Percentiles rank a stretch among this genome's conserved stretches.
These are phyloP conservation scores for Alisma plantagoaquatica DNA, from an alignment of 106 monocot species.

Conservation along the genomic window DNA sequence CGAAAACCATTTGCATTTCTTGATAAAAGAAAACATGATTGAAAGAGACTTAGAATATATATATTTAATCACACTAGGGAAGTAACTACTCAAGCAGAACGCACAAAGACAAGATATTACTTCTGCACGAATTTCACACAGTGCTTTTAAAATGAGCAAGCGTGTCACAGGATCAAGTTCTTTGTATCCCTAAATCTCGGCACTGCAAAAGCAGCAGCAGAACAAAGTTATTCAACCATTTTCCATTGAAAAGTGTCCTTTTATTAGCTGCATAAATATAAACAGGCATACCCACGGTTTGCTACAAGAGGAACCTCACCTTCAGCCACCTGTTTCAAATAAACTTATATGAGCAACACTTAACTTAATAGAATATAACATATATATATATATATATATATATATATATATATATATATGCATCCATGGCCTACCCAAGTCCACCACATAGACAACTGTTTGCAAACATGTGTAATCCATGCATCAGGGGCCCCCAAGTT, in stretches of 20 bases:
- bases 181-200: conserved; percentile 59
- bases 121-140: conserved; percentile 94
- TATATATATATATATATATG: no score
- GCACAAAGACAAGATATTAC: conserved; percentile 20
- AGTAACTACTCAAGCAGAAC: neutral
- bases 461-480: neutral
- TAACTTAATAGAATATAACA: neutral
- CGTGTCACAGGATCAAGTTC: conserved; percentile 61
- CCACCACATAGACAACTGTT: neutral
- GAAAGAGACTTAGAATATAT: no score
- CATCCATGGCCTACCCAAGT: neutral
- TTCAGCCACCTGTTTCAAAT: neutral
- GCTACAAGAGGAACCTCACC: neutral
- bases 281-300: neutral
- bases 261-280: neutral
- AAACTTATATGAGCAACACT: neutral
- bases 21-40: no score
- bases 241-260: neutral
- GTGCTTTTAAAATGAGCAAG: conserved; percentile 65
- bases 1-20: no score
- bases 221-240: neutral
- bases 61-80: no score
- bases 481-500: neutral
- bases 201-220: conserved; percentile 10
- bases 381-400: neutral